Conservation (phyloP, 129 eudicot genomes). For the Pittosporum tobira region DNA sequence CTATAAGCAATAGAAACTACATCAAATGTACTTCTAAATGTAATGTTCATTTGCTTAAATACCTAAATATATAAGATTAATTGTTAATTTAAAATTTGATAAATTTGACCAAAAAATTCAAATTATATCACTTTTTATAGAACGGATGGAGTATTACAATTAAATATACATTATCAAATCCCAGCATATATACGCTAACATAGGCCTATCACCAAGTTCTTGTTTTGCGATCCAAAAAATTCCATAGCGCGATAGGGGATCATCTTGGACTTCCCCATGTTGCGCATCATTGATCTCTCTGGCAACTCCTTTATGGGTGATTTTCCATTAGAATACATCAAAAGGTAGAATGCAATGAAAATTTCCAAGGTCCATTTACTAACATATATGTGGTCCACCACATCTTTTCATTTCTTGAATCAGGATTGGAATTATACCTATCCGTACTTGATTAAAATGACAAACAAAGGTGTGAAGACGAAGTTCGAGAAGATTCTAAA, state of each 20-base stretch:
- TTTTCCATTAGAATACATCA: conserved; percentile 6
- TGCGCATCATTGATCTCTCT: conserved; percentile 21
- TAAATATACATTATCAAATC: too few species aligned
- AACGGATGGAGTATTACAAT: too few species aligned
- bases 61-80: too few species aligned
- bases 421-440: background rate
- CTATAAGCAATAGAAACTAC: too few species aligned
- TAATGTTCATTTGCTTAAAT: too few species aligned
- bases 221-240: conserved; percentile 9
- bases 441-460: background rate
- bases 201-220: too few species aligned
- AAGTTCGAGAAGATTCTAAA: conserved; percentile 1
- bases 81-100: too few species aligned
- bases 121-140: too few species aligned
- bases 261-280: background rate
- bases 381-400: background rate
- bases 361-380: background rate
- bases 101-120: too few species aligned
- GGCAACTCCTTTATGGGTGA: conserved; percentile 7
- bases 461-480: conserved; percentile 11
- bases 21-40: too few species aligned
- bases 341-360: conserved; percentile 12
- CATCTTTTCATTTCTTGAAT: background rate
- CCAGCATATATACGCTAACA: too few species aligned
- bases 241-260: conserved; percentile 5